A percentile compares a stretch with the other conserved stretches of the same genome.
These are phyloP conservation scores for Fraxinus latifolia DNA, from an alignment of 305 asterid genomes.

Conservation along the genomic window DNA sequence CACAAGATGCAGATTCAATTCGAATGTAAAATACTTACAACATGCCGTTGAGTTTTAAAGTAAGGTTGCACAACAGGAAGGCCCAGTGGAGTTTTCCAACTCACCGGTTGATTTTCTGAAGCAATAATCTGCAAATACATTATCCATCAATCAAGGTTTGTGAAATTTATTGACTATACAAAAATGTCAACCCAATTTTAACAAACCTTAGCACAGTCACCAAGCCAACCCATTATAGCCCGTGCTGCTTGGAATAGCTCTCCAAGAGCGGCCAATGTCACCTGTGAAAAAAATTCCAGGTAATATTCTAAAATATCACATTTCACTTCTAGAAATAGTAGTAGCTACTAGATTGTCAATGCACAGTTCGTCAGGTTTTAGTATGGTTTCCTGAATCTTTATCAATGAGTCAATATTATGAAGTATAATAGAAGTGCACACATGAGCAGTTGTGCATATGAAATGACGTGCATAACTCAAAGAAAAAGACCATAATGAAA, in stretches of 20 bases:
- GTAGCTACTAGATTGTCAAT: neutral
- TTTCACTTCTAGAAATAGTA: neutral
- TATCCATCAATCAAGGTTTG: conserved; percentile 23
- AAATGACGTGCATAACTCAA: neutral
- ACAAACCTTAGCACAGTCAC: conserved; percentile 92
- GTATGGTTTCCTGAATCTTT: neutral
- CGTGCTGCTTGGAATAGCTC: conserved; percentile 95
- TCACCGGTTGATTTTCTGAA: conserved; percentile 76
- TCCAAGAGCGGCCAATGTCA: conserved; percentile 80
- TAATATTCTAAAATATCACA: neutral
- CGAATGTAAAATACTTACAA: conserved; percentile 47
- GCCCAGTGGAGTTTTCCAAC: conserved; percentile 94
- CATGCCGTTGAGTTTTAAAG: conserved; percentile 67
- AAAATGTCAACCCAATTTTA: conserved; percentile 10
- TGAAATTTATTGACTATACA: conserved; percentile 1
- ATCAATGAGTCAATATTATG: neutral
- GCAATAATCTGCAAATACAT: conserved; percentile 64
- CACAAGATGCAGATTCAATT: neutral
- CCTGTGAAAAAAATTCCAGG: conserved; percentile 38
- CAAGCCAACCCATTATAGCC: conserved; percentile 90
- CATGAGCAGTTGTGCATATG: neutral
- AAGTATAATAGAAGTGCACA: neutral
- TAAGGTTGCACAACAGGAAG: conserved; percentile 93
- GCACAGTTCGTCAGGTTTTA: neutral
- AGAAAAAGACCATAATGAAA: neutral